Base-by-base conservation (phyloP, 371 early-diverging fungal species). In the Dichotomocladium elegans region DNA sequence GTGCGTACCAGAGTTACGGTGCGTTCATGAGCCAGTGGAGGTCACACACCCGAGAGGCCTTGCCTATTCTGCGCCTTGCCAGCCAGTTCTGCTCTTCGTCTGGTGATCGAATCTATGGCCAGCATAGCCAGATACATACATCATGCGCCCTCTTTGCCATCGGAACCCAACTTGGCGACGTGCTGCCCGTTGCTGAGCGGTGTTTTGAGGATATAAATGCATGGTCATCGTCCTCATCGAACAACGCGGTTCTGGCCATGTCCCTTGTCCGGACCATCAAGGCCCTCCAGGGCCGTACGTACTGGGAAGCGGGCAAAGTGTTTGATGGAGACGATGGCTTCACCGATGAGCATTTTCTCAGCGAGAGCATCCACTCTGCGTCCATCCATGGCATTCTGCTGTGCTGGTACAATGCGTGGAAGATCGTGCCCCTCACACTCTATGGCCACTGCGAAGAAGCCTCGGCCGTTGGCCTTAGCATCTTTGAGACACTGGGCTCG, bases 321-420 rank as follows among this genome's bases (percentile, higher is more conserved):
- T 72, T 72, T 61, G 64, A 75, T 28, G 69, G 71, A 9, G 70
- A 75, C 24, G 76, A 75, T 53, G 72, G 69, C 1, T 75, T 70
- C 30, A 65, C 61, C 40, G 70, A 75, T 29, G 53, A 34, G 2
- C 67, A 69, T 22, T 75, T 70, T 55, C 56, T 75, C 4, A 21
- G 28, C 4, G 72, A 72, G 47, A 72, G 64, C 11, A 54, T 55
- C 43, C 55, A 64, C 11, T 62, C 62, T 12, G 67, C 66, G 30
- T 29, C 63, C 0, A 70, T 65, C 29, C 52, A 63, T 1, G 37
- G 51, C 27, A 62, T 75, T 0, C 59, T 64, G 0, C 17, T 72
- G 41, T 65, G 65, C 25, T 69, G 70, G 68, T 75, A 75, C 28
- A 58, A 67, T n/a, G 58, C 70, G 0, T 72, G 61, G 46, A 55